These are phyloP conservation scores for Colletotrichum aenigma DNA, from an alignment of 2,329 filamentous ascomycete species.

Conservation along the genomic window DNA sequence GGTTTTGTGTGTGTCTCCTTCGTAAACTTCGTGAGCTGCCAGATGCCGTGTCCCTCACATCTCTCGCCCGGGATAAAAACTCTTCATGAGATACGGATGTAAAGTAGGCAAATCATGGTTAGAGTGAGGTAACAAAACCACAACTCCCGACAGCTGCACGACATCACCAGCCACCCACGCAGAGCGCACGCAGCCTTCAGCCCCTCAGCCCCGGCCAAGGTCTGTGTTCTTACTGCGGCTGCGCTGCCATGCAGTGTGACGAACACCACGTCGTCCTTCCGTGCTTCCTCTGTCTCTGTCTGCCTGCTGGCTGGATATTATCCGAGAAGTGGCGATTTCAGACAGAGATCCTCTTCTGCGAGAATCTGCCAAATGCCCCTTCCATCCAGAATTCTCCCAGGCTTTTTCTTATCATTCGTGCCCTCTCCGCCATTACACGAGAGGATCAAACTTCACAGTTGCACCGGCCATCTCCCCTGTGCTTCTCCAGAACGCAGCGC, in stretches of 20 bases:
- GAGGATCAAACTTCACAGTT: neutral
- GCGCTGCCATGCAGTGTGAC: neutral
- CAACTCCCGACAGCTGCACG: neutral
- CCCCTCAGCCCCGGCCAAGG: neutral
- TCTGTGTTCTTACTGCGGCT: neutral
- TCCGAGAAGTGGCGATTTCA: neutral
- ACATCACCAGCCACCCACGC: neutral
- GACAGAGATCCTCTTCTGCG: neutral
- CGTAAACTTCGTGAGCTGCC: neutral
- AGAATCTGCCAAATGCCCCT: neutral
- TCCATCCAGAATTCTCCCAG: neutral
- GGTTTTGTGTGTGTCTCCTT: neutral
- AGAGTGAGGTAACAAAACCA: neutral
- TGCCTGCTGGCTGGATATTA: neutral
- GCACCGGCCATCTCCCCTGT: neutral
- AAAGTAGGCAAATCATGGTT: neutral
- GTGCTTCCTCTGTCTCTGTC: neutral
- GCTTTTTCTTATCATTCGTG: neutral
- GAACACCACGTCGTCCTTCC: neutral
- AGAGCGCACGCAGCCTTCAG: neutral
- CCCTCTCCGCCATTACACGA: neutral
- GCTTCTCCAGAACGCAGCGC: neutral
- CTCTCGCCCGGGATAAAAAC: neutral
- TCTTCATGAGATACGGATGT: neutral
- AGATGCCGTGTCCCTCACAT: neutral